phyloP scores from a whole-genome alignment of 2,329 filamentous ascomycete genomes.

The Neurospora sp. region DNA sequence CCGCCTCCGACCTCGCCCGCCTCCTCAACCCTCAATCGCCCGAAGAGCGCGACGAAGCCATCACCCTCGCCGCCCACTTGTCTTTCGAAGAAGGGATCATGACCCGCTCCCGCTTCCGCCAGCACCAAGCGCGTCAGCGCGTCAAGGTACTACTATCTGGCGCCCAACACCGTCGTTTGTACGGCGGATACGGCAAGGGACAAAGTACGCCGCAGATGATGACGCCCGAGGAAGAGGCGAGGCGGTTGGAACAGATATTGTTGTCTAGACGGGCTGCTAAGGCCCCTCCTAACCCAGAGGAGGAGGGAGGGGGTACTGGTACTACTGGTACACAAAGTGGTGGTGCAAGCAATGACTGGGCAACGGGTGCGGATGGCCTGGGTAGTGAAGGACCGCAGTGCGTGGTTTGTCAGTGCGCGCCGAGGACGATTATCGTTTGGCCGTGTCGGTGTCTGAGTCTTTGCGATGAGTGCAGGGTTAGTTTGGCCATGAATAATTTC shows the following conservation, averaged over 20 bases:
- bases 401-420: constrained; percentile 83
- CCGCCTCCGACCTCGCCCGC: constrained; percentile 60
- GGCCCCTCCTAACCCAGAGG: constrained; percentile 7
- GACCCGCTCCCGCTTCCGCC: constrained; percentile 70
- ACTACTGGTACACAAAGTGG: background rate
- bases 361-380: constrained; percentile 61
- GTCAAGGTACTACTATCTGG: constrained; percentile 51
- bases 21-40: constrained; percentile 71
- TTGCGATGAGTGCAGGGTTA: constrained; percentile 91
- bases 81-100: constrained; percentile 55
- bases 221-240: constrained; percentile 49
- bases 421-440: constrained; percentile 88
- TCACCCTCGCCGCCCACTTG: constrained; percentile 71
- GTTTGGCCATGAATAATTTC: constrained; percentile 93
- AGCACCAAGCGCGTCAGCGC: constrained; percentile 58
- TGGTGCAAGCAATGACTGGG: constrained; percentile 36
- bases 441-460: constrained; percentile 89
- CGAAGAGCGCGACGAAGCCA: constrained; percentile 73
- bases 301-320: background rate
- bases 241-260: constrained; percentile 50
- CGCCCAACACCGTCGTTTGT: constrained; percentile 25
- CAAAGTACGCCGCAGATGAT: constrained; percentile 20
- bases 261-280: constrained; percentile 36
- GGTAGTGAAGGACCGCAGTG: constrained; percentile 69
- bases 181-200: background rate